Evolutionary conservation across 225 moss, liverwort and hornwort genomes (phyloP).

Genomic region (Takakia lepidozioides): DNA sequence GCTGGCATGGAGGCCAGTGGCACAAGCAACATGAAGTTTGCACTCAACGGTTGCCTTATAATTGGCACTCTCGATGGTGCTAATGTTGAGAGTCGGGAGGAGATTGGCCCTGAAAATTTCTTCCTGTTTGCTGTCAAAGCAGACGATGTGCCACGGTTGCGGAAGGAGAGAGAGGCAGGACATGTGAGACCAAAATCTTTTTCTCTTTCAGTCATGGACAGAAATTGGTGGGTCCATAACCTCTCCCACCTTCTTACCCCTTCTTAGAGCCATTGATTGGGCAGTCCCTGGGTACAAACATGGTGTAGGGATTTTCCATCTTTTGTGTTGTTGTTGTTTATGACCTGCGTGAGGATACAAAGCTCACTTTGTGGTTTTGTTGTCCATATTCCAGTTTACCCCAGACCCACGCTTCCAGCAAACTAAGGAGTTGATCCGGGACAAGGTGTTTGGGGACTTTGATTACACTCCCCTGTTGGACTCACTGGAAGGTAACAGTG

Average conservation of each 20-base stretch:
- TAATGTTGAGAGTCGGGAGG: constrained; percentile 68
- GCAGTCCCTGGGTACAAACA: too few species aligned
- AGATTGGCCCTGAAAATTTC: constrained; percentile 74
- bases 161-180: constrained; percentile 34
- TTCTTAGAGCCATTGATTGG: too few species aligned
- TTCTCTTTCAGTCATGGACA: constrained; percentile 9
- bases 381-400: constrained; percentile 23
- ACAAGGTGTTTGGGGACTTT: constrained; percentile 26
- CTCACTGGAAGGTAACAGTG: constrained; percentile 38
- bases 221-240: constrained; percentile 1
- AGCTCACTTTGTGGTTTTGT: neutral
- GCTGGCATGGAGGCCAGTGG: constrained; percentile 91
- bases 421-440: constrained; percentile 26
- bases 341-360: too few species aligned
- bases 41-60: constrained; percentile 86
- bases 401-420: constrained; percentile 37
- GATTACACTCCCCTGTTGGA: constrained; percentile 32
- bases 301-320: too few species aligned
- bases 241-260: too few species aligned
- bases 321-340: too few species aligned
- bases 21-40: constrained; percentile 92
- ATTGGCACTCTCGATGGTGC: constrained; percentile 75
- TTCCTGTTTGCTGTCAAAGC: constrained; percentile 67
- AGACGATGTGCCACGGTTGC: constrained; percentile 42
- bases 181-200: constrained; percentile 22